phyloP scores from a whole-genome alignment of 2,329 filamentous ascomycete species.

The Pseudogymnoascus sp. region DNA sequence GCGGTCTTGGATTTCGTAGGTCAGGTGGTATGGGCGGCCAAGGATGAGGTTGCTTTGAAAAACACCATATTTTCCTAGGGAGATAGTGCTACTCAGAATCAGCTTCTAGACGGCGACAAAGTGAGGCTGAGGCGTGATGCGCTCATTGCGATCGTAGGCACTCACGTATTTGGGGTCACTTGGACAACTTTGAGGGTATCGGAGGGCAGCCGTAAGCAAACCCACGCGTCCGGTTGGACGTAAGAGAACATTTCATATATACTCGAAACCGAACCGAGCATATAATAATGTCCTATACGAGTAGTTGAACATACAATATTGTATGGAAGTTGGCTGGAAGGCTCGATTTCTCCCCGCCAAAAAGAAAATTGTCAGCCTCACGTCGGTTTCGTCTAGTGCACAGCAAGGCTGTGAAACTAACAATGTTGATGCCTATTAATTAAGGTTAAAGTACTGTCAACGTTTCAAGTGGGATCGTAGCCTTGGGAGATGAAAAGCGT shows the following conservation, averaged over 20 bases:
- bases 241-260: conserved; percentile 28
- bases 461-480: not conserved
- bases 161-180: conserved; percentile 53
- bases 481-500: not conserved
- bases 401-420: not conserved
- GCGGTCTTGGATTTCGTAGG: conserved; percentile 79
- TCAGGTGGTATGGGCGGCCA: conserved; percentile 84
- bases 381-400: not conserved
- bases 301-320: not conserved
- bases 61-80: conserved; percentile 83
- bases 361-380: conserved; percentile 9
- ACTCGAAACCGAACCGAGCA: not conserved
- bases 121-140: conserved; percentile 14
- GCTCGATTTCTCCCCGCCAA: conserved; percentile 6
- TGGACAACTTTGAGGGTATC: conserved; percentile 51
- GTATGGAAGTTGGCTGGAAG: not conserved
- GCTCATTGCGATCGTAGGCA: conserved; percentile 21
- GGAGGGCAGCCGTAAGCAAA: conserved; percentile 51
- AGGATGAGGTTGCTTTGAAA: conserved; percentile 87
- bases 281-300: not conserved
- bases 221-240: conserved; percentile 53
- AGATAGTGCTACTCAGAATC: conserved; percentile 59
- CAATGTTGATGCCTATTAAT: not conserved
- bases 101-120: conserved; percentile 19
- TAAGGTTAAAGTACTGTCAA: not conserved